Conservation (phyloP, 2,329 filamentous ascomycete species). For the Herpotrichia juniperi region DNA sequence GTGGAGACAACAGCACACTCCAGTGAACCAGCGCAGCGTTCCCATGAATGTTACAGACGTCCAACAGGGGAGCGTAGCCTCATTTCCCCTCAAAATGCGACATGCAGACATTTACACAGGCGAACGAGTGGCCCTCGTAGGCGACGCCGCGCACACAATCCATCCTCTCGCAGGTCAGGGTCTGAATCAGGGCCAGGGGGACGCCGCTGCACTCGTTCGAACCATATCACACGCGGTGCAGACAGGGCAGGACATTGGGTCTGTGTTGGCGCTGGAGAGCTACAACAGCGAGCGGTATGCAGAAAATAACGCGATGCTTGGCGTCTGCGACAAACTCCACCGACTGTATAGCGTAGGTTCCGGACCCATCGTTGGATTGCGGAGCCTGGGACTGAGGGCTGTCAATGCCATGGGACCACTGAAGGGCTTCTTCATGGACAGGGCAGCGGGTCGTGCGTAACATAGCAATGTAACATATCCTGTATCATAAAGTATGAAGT, state of each 20-base stretch:
- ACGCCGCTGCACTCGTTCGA: constrained; percentile 78
- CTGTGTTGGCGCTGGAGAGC: constrained; percentile 75
- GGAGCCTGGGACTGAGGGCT: constrained; percentile 76
- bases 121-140: constrained; percentile 88
- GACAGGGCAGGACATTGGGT: constrained; percentile 88
- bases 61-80: constrained; percentile 80
- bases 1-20: constrained; percentile 82
- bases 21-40: constrained; percentile 52
- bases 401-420: constrained; percentile 77
- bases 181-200: constrained; percentile 89
- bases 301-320: constrained; percentile 78
- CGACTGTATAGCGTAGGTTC: constrained; percentile 85
- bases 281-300: constrained; percentile 84
- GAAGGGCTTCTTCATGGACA: constrained; percentile 86
- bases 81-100: constrained; percentile 87
- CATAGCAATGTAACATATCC: constrained; percentile 2
- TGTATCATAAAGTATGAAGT: constrained; percentile 7
- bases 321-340: constrained; percentile 86
- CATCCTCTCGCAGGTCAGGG: constrained; percentile 95
- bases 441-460: constrained; percentile 53
- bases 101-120: constrained; percentile 94
- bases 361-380: constrained; percentile 78
- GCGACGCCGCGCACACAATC: constrained; percentile 93
- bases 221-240: constrained; percentile 77
- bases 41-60: constrained; percentile 73